A percentile compares a stretch with the other conserved stretches of the same genome.
Evolutionary conservation across 2,329 filamentous ascomycete genomes (phyloP).

Genomic region (Thielaviopsis ethacetica): DNA sequence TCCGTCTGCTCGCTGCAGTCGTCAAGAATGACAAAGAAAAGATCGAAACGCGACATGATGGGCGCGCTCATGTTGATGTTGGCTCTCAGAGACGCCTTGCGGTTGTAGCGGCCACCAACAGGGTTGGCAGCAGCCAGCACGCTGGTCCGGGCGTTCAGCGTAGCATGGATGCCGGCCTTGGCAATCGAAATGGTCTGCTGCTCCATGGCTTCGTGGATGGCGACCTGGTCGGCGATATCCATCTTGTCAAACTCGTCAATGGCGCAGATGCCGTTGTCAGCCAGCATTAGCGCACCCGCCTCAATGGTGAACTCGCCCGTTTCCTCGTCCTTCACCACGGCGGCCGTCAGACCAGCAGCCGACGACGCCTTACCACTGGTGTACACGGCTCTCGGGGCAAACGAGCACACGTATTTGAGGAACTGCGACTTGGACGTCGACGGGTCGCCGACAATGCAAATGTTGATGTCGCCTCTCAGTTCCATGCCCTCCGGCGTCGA

Average conservation of each 20-base stretch:
- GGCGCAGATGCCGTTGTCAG: slow-evolving; percentile 90
- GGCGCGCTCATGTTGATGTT: slow-evolving; percentile 99
- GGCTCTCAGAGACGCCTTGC: slow-evolving; percentile 78
- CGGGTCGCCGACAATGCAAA: slow-evolving; percentile 93
- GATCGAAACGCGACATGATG: slow-evolving; percentile 98
- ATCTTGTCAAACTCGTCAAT: slow-evolving; percentile 99
- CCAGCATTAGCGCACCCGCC: slow-evolving; percentile 92
- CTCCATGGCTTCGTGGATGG: slow-evolving; percentile 99
- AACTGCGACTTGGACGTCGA: slow-evolving; percentile 97
- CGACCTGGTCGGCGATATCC: slow-evolving; percentile 93
- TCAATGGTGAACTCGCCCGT: slow-evolving; percentile 98
- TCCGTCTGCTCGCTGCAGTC: slow-evolving; percentile 90
- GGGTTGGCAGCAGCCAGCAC: slow-evolving; percentile 95
- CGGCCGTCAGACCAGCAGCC: slow-evolving; percentile 89
- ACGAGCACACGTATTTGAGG: slow-evolving; percentile 91
- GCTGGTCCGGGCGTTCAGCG: slow-evolving; percentile 83
- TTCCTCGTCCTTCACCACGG: slow-evolving; percentile 94
- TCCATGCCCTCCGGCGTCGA: slow-evolving; percentile 87
- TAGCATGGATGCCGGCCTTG: slow-evolving; percentile 96
- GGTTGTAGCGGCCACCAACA: slow-evolving; percentile 90
- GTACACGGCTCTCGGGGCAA: slow-evolving; percentile 92
- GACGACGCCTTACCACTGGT: slow-evolving; percentile 96
- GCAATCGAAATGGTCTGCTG: slow-evolving; percentile 98
- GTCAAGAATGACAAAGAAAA: slow-evolving; percentile 95
- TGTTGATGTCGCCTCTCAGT: slow-evolving; percentile 92